Conservation (phyloP, 2,329 filamentous ascomycete genomes). For the Torrubiella hemipterigena region DNA sequence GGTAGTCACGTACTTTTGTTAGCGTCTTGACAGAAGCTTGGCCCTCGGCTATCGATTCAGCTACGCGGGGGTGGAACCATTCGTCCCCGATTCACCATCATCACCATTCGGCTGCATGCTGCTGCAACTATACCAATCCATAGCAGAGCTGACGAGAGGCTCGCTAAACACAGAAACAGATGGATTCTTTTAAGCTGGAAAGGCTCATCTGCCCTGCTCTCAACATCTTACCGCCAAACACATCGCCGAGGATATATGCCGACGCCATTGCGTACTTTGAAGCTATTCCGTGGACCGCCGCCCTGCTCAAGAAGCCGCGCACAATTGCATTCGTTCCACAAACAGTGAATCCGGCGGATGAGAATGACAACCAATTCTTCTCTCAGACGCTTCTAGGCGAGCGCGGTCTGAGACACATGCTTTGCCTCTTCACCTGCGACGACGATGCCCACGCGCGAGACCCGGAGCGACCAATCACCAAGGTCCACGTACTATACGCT, state of each 20-base stretch:
- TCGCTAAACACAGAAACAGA: no score
- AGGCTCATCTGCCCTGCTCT: slow-evolving; percentile 18
- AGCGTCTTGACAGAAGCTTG: no score
- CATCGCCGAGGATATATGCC: slow-evolving; percentile 14
- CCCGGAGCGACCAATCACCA: slow-evolving; percentile 13
- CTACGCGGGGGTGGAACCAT: no score
- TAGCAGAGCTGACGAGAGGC: no score
- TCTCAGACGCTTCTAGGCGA: slow-evolving; percentile 16
- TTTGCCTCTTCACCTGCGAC: slow-evolving; percentile 19
- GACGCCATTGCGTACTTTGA: slow-evolving; percentile 18
- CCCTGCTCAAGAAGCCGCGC: slow-evolving; percentile 14
- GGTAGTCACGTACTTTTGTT: no score
- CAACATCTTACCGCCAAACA: slow-evolving; percentile 14
- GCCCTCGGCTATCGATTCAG: no score
- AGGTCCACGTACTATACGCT: slow-evolving; percentile 18
- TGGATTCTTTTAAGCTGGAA: no score
- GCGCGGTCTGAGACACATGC: slow-evolving; percentile 18
- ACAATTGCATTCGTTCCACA: slow-evolving; percentile 20
- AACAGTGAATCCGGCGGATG: slow-evolving; percentile 17
- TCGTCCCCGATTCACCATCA: no score
- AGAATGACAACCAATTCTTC: slow-evolving; percentile 21
- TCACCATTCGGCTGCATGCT: no score
- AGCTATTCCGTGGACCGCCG: slow-evolving; percentile 22
- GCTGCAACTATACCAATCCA: no score
- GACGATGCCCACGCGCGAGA: slow-evolving; percentile 13